Evolutionary conservation across 352 stramenopile species (phyloP).

Genomic region (Pythium inflatum): DNA sequence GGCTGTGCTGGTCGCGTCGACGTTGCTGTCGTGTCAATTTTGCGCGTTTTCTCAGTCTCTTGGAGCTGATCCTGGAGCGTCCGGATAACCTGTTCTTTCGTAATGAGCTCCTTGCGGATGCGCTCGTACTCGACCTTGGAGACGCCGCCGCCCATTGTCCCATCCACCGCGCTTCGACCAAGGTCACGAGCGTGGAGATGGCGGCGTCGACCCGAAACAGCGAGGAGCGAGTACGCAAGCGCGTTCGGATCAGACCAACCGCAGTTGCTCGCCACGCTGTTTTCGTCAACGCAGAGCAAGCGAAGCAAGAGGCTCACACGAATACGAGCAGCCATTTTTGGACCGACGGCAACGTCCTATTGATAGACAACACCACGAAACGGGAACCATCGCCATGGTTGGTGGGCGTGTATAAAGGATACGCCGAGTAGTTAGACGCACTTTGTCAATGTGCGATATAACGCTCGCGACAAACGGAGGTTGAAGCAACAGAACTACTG

Average conservation of each 20-base stretch:
- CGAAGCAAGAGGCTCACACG: neutral
- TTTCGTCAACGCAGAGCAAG: neutral
- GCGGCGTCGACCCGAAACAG: neutral
- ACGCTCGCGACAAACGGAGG: neutral
- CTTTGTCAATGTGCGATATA: neutral
- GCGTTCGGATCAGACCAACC: no score
- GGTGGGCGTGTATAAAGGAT: neutral
- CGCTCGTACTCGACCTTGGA: slow-evolving; percentile 77
- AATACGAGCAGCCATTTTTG: slow-evolving; percentile 1
- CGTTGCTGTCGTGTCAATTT: neutral
- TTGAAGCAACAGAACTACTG: neutral
- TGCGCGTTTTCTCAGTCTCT: slow-evolving; percentile 25
- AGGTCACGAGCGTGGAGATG: neutral
- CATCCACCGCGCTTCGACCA: neutral
- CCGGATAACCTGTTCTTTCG: slow-evolving; percentile 76
- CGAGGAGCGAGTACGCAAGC: neutral
- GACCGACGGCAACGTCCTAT: neutral
- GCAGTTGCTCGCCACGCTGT: neutral
- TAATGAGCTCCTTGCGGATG: slow-evolving; percentile 67
- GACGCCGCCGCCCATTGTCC: slow-evolving; percentile 65
- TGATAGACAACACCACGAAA: no score
- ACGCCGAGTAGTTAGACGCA: neutral
- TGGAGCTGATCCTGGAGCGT: slow-evolving; percentile 61
- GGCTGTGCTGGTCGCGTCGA: neutral
- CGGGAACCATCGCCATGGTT: neutral